Evolutionary conservation across 2,329 filamentous ascomycete species (phyloP).

Genomic region (Neofusicoccum cordaticola): DNA sequence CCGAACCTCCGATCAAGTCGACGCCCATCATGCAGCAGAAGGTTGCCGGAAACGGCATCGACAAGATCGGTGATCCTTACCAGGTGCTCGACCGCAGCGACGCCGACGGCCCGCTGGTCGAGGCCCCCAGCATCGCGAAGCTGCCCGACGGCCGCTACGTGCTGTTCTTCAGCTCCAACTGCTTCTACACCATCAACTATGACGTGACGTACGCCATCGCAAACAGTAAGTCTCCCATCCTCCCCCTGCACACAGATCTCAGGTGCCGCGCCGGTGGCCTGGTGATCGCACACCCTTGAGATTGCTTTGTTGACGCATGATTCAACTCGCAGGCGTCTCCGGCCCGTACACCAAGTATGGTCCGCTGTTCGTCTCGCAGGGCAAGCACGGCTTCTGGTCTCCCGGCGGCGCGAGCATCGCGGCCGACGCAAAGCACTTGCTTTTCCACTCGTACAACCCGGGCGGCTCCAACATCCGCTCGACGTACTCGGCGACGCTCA

Average conservation of each 20-base stretch:
- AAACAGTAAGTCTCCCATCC: background rate
- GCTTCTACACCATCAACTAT: slow-evolving; percentile 55
- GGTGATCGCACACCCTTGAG: background rate
- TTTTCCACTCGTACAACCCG: slow-evolving; percentile 14
- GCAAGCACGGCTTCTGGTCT: slow-evolving; percentile 13
- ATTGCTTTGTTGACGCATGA: background rate
- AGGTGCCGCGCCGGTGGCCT: background rate
- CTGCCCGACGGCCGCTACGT: slow-evolving; percentile 53
- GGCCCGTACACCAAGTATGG: slow-evolving; percentile 16
- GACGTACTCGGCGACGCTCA: slow-evolving; percentile 6
- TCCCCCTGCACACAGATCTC: too few relatives aligned
- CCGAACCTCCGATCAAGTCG: slow-evolving; percentile 31
- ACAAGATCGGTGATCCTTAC: slow-evolving; percentile 49
- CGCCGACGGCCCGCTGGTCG: slow-evolving; percentile 57
- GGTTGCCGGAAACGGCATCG: slow-evolving; percentile 52
- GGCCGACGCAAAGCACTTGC: slow-evolving; percentile 1
- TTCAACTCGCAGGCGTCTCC: background rate
- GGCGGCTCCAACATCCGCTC: slow-evolving; percentile 6
- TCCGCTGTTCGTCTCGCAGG: slow-evolving; percentile 14
- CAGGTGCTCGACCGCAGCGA: slow-evolving; percentile 46
- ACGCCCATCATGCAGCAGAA: slow-evolving; percentile 60
- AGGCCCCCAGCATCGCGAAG: slow-evolving; percentile 57
- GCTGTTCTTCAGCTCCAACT: slow-evolving; percentile 62
- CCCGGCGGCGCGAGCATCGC: slow-evolving; percentile 17
- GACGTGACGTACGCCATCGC: slow-evolving; percentile 58